Evolutionary conservation across 345 rosid species (phyloP).

Genomic region (Gossypium longicalyx): DNA sequence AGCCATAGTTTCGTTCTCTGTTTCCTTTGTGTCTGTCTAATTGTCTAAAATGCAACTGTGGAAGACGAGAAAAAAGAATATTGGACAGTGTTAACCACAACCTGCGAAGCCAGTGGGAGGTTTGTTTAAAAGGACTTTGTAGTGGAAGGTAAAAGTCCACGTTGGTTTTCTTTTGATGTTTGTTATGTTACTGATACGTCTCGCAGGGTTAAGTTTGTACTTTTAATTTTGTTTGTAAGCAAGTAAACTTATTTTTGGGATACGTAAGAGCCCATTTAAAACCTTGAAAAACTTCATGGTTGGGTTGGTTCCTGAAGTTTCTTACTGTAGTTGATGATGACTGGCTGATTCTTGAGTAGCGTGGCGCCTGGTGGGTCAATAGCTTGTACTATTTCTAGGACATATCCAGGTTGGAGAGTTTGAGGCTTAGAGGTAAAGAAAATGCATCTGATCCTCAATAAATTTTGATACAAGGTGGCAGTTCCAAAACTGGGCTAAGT

Average conservation of each 20-base stretch:
- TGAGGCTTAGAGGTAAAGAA: not conserved
- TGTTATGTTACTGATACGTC: too few species aligned
- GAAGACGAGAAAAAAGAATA: not conserved
- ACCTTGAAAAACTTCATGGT: not conserved
- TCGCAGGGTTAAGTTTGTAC: too few species aligned
- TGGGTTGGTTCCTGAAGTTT: not conserved
- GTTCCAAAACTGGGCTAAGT: not conserved
- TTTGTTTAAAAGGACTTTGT: not conserved
- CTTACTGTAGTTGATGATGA: not conserved
- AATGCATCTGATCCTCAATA: not conserved
- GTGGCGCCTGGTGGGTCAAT: not conserved
- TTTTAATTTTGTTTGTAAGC: not conserved
- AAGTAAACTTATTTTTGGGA: not conserved
- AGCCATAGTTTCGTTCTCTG: conserved; percentile 23
- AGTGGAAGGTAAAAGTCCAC: conserved; percentile 23
- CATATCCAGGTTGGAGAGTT: not conserved
- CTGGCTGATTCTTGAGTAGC: not conserved
- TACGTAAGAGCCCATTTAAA: not conserved
- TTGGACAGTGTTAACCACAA: not conserved
- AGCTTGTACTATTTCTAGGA: not conserved
- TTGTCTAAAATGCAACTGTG: not conserved
- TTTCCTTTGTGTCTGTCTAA: not conserved
- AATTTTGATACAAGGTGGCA: not conserved
- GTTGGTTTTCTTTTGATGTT: not conserved
- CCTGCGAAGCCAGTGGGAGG: not conserved